phyloP scores from a whole-genome alignment of 192 early-diverging fungal species.

The Podila epigama region DNA sequence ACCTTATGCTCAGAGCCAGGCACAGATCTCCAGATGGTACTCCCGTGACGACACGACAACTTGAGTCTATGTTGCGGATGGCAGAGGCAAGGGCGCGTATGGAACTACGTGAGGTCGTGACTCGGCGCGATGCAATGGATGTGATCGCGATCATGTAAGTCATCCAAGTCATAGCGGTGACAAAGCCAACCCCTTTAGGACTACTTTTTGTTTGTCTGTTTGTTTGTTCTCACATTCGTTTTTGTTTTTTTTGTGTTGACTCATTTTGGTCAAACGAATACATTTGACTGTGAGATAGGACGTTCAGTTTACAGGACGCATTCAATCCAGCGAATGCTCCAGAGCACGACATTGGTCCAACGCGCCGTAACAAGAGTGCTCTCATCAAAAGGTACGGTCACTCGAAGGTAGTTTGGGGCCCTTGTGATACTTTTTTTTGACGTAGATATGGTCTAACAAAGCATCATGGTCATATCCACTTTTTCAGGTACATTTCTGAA shows the following conservation, averaged over 20 bases:
- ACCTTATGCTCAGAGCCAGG: slow-evolving; percentile 68
- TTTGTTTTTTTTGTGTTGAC: too few relatives aligned
- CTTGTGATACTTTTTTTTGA: not conserved
- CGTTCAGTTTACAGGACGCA: slow-evolving; percentile 29
- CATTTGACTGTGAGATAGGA: slow-evolving; percentile 9
- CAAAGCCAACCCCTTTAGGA: slow-evolving; percentile 56
- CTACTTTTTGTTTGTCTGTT: slow-evolving; percentile 54
- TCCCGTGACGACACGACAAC: slow-evolving; percentile 82
- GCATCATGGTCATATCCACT: not conserved
- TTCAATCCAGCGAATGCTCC: not conserved
- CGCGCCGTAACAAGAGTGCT: slow-evolving; percentile 20
- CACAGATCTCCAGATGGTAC: slow-evolving; percentile 73
- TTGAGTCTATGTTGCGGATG: slow-evolving; percentile 81
- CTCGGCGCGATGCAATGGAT: slow-evolving; percentile 74
- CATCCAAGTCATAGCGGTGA: slow-evolving; percentile 66
- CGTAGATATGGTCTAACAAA: too few relatives aligned
- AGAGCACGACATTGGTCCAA: slow-evolving; percentile 6
- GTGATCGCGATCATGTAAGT: slow-evolving; percentile 83
- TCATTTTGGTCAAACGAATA: slow-evolving; percentile 52
- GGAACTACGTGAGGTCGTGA: slow-evolving; percentile 79
- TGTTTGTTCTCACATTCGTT: slow-evolving; percentile 64
- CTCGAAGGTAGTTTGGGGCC: not conserved
- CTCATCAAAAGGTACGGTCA: slow-evolving; percentile 24
- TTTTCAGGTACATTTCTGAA: slow-evolving; percentile 62
- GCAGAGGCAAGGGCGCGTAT: slow-evolving; percentile 80